These are phyloP conservation scores for Boletus tomentosulus DNA, from an alignment of 768 basidiomycete genomes.

Conservation along the genomic window DNA sequence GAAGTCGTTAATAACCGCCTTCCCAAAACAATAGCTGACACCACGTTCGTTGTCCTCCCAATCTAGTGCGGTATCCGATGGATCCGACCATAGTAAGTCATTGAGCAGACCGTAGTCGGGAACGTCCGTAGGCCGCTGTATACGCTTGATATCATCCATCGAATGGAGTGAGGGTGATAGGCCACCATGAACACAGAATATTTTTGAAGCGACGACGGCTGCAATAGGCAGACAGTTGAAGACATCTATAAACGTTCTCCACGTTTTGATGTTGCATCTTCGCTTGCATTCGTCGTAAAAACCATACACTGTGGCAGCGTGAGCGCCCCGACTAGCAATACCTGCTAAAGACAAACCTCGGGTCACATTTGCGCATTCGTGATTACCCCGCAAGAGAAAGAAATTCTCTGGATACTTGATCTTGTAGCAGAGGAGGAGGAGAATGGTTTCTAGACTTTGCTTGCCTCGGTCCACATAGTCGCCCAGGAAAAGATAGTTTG, in stretches of 20 bases:
- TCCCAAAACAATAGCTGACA: slow-evolving; percentile 98
- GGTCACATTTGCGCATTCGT: slow-evolving; percentile 99
- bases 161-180: slow-evolving; percentile 88
- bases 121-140: slow-evolving; percentile 96
- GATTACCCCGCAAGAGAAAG: slow-evolving; percentile 95
- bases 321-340: slow-evolving; percentile 16
- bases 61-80: slow-evolving; percentile 93
- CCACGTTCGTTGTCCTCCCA: slow-evolving; percentile 99
- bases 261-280: slow-evolving; percentile 98
- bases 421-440: slow-evolving; percentile 96
- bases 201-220: slow-evolving; percentile 97
- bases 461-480: slow-evolving; percentile 99
- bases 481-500: slow-evolving; percentile 98
- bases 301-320: slow-evolving; percentile 72
- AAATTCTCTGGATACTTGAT: slow-evolving; percentile 99
- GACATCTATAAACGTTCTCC: slow-evolving; percentile 99
- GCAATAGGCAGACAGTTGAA: slow-evolving; percentile 99
- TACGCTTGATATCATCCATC: slow-evolving; percentile 99
- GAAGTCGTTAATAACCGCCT: slow-evolving; percentile 95
- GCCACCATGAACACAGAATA: slow-evolving; percentile 98
- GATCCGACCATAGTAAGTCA: slow-evolving; percentile 97
- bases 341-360: slow-evolving; percentile 58
- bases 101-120: slow-evolving; percentile 97
- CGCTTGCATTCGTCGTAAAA: slow-evolving; percentile 99
- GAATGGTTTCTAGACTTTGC: slow-evolving; percentile 96